phyloP scores from a whole-genome alignment of 2,329 filamentous ascomycete genomes.

The Aspergillus clavatus region DNA sequence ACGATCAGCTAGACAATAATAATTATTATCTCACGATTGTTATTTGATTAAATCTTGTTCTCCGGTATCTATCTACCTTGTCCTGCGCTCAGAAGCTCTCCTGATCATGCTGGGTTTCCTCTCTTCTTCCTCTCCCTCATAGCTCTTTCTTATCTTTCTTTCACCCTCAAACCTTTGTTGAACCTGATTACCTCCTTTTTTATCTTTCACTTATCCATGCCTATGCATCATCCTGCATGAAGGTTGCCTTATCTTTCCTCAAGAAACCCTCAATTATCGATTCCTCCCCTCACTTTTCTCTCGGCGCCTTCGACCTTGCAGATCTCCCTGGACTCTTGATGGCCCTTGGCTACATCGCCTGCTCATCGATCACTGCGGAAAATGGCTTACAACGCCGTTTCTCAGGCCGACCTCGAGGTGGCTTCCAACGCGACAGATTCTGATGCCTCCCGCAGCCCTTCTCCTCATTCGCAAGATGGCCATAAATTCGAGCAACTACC shows the following conservation, averaged over 20 bases:
- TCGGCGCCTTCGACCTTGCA: not conserved
- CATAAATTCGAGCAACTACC: slow-evolving; percentile 28
- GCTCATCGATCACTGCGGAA: slow-evolving; percentile 8
- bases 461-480: slow-evolving; percentile 19
- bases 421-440: slow-evolving; percentile 34
- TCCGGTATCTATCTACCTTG: no score
- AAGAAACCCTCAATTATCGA: not conserved
- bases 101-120: no score
- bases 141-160: not conserved
- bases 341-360: not conserved
- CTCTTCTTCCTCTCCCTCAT: not conserved
- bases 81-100: no score
- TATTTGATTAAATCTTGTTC: no score
- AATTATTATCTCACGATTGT: no score
- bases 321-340: not conserved
- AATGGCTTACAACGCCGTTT: slow-evolving; percentile 44
- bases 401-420: slow-evolving; percentile 38
- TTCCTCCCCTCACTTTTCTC: not conserved
- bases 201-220: not conserved
- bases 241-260: not conserved
- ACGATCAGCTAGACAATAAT: no score
- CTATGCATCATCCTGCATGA: not conserved
- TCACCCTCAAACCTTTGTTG: not conserved
- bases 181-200: not conserved
- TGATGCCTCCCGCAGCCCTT: slow-evolving; percentile 30